phyloP scores from a whole-genome alignment of 805 yeast species.

The Saturnispora quitensis region DNA sequence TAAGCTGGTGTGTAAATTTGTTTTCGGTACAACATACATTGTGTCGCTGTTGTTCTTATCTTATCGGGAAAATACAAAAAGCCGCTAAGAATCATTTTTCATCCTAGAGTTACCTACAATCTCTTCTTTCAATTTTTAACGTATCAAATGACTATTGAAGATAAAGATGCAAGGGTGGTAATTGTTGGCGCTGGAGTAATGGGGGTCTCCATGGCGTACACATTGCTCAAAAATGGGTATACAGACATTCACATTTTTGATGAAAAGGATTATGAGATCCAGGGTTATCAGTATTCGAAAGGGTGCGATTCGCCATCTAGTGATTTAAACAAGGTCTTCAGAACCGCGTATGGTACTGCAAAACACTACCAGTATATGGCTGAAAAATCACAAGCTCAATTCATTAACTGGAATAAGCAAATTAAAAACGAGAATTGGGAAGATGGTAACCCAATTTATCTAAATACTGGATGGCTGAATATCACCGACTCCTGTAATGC shows the following conservation, averaged over 20 bases:
- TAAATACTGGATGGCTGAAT: slow-evolving; percentile 15
- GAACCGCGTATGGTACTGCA: slow-evolving; percentile 16
- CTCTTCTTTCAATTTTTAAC: neutral
- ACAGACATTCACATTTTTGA: slow-evolving; percentile 16
- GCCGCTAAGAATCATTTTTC: neutral
- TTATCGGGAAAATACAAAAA: neutral
- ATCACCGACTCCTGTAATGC: slow-evolving; percentile 9
- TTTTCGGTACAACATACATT: neutral
- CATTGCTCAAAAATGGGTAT: slow-evolving; percentile 15
- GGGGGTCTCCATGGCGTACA: slow-evolving; percentile 37
- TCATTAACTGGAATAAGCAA: slow-evolving; percentile 16
- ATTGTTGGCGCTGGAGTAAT: slow-evolving; percentile 44
- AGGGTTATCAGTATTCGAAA: slow-evolving; percentile 13
- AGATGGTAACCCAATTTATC: slow-evolving; percentile 13
- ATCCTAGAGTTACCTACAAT: neutral
- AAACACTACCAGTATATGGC: slow-evolving; percentile 16
- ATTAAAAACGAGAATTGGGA: slow-evolving; percentile 12
- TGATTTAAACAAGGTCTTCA: slow-evolving; percentile 18
- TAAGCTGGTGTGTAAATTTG: neutral
- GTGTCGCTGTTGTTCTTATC: neutral
- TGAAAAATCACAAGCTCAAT: slow-evolving; percentile 10
- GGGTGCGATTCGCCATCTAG: slow-evolving; percentile 20
- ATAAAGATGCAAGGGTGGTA: slow-evolving; percentile 14
- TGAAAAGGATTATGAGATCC: slow-evolving; percentile 10
- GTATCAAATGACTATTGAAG: neutral